Conservation (phyloP, 352 stramenopile genomes). For the Phytopythium montanum region DNA sequence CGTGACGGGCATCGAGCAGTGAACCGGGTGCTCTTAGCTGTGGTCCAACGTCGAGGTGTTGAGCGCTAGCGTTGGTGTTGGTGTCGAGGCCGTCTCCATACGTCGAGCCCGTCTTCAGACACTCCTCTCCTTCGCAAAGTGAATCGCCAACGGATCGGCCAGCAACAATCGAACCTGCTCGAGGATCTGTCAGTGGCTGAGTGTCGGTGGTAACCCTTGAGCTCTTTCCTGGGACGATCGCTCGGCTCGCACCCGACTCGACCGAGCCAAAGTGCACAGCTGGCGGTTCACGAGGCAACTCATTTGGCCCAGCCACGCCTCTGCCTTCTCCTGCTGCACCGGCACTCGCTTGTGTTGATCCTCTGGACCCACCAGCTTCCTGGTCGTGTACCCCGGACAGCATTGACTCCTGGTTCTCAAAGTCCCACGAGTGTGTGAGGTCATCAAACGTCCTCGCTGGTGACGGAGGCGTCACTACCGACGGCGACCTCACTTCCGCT, state of each 20-base stretch:
- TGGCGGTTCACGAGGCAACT: neutral
- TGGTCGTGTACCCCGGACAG: neutral
- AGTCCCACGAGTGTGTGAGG: slow-evolving; percentile 31
- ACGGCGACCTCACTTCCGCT: neutral
- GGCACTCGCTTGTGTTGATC: neutral
- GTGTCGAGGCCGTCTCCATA: neutral
- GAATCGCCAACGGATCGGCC: neutral
- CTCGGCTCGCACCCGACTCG: neutral
- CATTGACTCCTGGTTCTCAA: neutral
- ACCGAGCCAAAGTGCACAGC: too few relatives aligned
- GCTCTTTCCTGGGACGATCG: neutral
- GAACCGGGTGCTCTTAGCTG: neutral
- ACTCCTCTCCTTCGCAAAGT: neutral
- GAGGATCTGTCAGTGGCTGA: neutral
- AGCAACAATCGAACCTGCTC: neutral
- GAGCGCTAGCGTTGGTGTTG: neutral
- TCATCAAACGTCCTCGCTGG: slow-evolving; percentile 21
- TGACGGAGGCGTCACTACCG: neutral
- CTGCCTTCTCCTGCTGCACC: neutral
- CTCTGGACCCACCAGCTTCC: neutral
- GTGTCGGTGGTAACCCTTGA: neutral
- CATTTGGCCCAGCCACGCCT: neutral
- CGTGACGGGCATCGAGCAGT: neutral
- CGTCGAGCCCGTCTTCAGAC: too few relatives aligned
- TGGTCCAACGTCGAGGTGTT: neutral